Evolutionary conservation across 2,329 filamentous ascomycete genomes (phyloP).

Genomic region (Tetracladium maxilliforme): DNA sequence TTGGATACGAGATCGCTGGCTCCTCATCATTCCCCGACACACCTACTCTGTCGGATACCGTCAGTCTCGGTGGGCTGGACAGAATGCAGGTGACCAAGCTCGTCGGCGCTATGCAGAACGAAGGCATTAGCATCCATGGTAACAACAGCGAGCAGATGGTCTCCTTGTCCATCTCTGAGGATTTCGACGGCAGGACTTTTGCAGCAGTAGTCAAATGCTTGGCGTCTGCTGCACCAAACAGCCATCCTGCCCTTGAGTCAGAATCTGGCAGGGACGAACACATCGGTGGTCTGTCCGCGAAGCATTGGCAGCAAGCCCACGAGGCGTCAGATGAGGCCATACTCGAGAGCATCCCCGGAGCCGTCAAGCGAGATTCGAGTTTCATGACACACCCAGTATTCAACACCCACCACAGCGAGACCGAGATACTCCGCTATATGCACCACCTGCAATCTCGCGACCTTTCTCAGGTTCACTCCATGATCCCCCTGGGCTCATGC

Average conservation of each 20-base stretch:
- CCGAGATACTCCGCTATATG: constrained; percentile 86
- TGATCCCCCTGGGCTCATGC: constrained; percentile 94
- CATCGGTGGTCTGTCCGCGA: not conserved
- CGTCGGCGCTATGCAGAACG: constrained; percentile 32
- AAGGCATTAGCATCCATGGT: constrained; percentile 48
- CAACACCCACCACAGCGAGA: constrained; percentile 91
- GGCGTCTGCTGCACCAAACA: constrained; percentile 7
- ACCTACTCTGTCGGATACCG: constrained; percentile 63
- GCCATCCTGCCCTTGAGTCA: too few species aligned
- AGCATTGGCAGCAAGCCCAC: too few species aligned
- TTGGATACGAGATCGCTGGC: constrained; percentile 52
- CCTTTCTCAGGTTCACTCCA: constrained; percentile 84
- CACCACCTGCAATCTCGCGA: constrained; percentile 89
- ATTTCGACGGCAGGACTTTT: constrained; percentile 37
- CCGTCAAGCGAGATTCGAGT: constrained; percentile 53
- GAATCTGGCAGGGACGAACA: constrained; percentile 7
- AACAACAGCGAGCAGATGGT: constrained; percentile 72
- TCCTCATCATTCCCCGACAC: too few species aligned
- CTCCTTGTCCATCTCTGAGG: constrained; percentile 35
- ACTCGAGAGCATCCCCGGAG: constrained; percentile 34
- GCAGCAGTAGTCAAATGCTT: constrained; percentile 9
- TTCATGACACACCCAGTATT: constrained; percentile 88
- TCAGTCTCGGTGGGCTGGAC: too few species aligned
- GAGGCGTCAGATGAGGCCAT: constrained; percentile 10
- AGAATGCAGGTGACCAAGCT: constrained; percentile 60